Conservation (phyloP, 75 land plant genomes). For the Selaginella moellendorffii region DNA sequence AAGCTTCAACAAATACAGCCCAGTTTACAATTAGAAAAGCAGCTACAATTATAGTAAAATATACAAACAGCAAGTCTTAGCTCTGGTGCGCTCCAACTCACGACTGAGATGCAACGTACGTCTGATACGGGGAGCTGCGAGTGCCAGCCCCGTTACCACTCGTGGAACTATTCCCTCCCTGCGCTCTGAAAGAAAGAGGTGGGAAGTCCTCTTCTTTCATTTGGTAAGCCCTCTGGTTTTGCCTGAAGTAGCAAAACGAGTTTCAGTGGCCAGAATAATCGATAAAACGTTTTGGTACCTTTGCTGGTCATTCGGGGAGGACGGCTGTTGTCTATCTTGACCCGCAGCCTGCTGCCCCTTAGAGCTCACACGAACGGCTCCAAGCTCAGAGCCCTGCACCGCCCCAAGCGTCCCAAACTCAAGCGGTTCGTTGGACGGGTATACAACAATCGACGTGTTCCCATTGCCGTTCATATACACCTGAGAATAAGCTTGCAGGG, state of each 20-base stretch:
- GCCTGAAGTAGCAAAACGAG: constrained; percentile 24
- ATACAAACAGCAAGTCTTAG: neutral
- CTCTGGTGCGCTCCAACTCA: neutral
- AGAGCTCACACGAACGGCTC: constrained; percentile 21
- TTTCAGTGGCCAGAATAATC: constrained; percentile 27
- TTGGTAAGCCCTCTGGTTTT: constrained; percentile 18
- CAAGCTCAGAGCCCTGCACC: constrained; percentile 22
- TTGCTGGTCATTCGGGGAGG: constrained; percentile 30
- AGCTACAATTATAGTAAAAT: neutral
- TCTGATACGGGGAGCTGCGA: neutral
- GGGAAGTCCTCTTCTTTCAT: constrained; percentile 42
- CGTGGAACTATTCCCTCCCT: constrained; percentile 12
- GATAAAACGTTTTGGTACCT: constrained; percentile 16
- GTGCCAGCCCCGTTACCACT: neutral
- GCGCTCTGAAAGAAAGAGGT: constrained; percentile 22
- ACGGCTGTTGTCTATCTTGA: constrained; percentile 21
- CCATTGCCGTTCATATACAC: constrained; percentile 28
- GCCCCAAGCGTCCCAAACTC: constrained; percentile 69
- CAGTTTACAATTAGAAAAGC: neutral
- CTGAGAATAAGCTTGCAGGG: neutral
- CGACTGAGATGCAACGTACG: neutral
- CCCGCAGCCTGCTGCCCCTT: no score
- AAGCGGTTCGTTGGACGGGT: constrained; percentile 38
- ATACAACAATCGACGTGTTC: constrained; percentile 39
- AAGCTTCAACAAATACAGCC: constrained; percentile 1